Base-by-base conservation (phyloP, 2,329 filamentous ascomycete species). In the Chrysoporthe deuterocubensis region DNA sequence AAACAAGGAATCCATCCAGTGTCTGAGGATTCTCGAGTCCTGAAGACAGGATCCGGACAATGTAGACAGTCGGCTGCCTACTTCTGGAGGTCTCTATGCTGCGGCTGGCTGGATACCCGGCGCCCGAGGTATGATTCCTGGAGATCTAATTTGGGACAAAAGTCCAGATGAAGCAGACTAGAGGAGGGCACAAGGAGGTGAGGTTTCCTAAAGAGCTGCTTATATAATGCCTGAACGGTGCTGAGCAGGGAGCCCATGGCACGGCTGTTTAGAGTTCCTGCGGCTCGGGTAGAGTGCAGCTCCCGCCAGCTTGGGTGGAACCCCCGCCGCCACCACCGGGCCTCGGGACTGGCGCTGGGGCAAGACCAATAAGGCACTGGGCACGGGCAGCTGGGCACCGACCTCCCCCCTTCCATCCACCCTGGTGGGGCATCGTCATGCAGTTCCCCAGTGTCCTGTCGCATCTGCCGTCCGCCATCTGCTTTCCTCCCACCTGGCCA, bases 381-480 rank as follows among this genome's bases (percentile, higher is more conserved):
- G 26, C 26, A 26, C 26, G 16, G n/a, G 18, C 56, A 34, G 40
- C 57, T 44, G 60, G n/a, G 43, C 40, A 52, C 52, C 48, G 52
- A 48, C 50, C 62, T 54, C 50, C 52, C 62, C 62, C 50, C 37
- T 43, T 56, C 37, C 57, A 44, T 11, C 50, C 37, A 18, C 52
- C 50, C 37, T 42, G 40, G 50, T 64, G 50, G 62, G 62, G 62
- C 62, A 57, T 56, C 50, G 62, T 56, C 62, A 64, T 64, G 62
- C 50, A 44, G 52, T 26, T 50, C 42, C 42, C 59, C 21, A 21
- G 21, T 26, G 57, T 44, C 59, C n/a, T 43, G 62, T 64, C 62
- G 62, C 62, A 64, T 64, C 50, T 64, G 48, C 60, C 56, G 40
- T 37, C 34, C 40, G 32, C 57, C 57, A 40, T 54, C 50, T 48